phyloP scores from a whole-genome alignment of 257 asterid species.

The Coffea canephora region DNA sequence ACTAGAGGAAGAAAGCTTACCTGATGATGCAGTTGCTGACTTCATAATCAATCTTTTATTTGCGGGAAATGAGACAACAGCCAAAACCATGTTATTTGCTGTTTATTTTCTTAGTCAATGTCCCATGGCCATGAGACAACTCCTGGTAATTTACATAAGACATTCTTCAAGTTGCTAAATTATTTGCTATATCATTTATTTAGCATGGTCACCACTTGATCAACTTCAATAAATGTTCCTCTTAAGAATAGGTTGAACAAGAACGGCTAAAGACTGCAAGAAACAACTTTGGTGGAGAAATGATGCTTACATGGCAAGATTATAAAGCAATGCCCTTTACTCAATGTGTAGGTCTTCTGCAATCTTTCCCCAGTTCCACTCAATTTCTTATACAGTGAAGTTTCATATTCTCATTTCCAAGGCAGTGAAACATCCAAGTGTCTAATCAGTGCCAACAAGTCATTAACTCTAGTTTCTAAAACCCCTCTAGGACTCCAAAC shows the following conservation, averaged over 20 bases:
- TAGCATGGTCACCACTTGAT: neutral
- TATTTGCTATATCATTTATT: neutral
- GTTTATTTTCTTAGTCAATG: conserved; percentile 76
- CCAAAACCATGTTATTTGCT: conserved; percentile 90
- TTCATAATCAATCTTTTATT: conserved; percentile 83
- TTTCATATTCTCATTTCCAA: neutral
- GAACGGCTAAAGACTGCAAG: conserved; percentile 44
- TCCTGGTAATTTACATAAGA: conserved; percentile 46
- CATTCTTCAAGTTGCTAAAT: neutral
- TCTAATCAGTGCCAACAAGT: neutral
- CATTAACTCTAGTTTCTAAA: neutral
- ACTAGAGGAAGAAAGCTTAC: conserved; percentile 73
- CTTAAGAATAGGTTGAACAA: conserved; percentile 68
- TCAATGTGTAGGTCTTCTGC: conserved; percentile 62
- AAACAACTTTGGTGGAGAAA: conserved; percentile 28
- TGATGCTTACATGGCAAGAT: conserved; percentile 74
- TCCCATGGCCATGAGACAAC: conserved; percentile 72
- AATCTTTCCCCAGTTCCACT: neutral
- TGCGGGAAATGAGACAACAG: conserved; percentile 94
- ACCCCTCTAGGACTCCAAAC: neutral
- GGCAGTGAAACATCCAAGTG: neutral
- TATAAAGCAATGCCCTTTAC: conserved; percentile 84
- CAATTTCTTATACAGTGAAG: neutral
- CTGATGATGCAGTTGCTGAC: conserved; percentile 80
- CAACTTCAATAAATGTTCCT: neutral